These are phyloP conservation scores for Tolypocladium guangdongense DNA, from an alignment of 2,329 filamentous ascomycete species.

Conservation along the genomic window DNA sequence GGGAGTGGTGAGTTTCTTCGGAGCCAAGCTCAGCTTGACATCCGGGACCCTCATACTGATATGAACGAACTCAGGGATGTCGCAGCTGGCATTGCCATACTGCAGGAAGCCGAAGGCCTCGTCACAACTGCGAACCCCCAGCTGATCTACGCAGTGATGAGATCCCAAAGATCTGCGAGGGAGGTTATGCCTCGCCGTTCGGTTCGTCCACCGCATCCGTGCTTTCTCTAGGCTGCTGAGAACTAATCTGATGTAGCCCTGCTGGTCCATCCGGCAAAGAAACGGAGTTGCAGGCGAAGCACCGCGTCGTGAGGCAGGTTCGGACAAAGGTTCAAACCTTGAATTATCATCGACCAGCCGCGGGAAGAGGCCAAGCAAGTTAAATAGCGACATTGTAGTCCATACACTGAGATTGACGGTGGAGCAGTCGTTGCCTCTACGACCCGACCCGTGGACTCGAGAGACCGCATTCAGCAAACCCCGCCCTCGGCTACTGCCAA, in stretches of 20 bases:
- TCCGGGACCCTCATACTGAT: not conserved
- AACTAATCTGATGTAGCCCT: constrained; percentile 35
- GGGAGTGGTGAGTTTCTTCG: constrained; percentile 52
- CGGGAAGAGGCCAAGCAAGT: not conserved
- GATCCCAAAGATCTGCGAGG: constrained; percentile 52
- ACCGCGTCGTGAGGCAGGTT: not conserved
- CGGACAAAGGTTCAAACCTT: not conserved
- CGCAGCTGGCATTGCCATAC: constrained; percentile 61
- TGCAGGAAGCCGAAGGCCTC: constrained; percentile 63
- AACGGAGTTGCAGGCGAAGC: not conserved
- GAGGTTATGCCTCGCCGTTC: constrained; percentile 59
- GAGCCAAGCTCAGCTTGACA: not conserved
- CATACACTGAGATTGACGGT: not conserved
- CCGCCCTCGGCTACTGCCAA: not conserved
- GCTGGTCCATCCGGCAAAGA: constrained; percentile 28
- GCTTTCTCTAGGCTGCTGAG: not conserved
- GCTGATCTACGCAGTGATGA: constrained; percentile 39
- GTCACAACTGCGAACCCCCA: constrained; percentile 67
- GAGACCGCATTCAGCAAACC: not conserved
- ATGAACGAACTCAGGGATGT: constrained; percentile 45
- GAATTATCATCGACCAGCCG: not conserved
- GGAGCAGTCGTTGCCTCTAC: not conserved
- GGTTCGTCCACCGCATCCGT: constrained; percentile 17
- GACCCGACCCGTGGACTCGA: not conserved
- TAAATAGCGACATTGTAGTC: not conserved